Percentiles rank a stretch among this genome's conserved stretches.
Evolutionary conservation across 1,139 yeast genomes (phyloP).

Genomic region (Schwanniomyces etchellsii): DNA sequence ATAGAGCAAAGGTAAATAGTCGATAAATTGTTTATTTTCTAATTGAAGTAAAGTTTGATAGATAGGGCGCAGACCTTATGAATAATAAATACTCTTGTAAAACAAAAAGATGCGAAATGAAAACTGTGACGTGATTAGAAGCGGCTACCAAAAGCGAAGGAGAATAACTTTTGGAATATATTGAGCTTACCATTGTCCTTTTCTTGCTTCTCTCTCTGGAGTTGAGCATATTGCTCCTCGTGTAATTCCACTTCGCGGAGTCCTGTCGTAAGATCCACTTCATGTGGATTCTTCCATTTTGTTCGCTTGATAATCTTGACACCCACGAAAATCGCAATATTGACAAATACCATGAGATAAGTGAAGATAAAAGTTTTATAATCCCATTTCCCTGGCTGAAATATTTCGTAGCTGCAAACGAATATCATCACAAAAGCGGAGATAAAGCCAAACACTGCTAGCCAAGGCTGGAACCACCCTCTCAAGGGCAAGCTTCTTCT

Average conservation of each 20-base stretch:
- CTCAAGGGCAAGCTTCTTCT: slow-evolving; percentile 50
- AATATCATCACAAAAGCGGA: slow-evolving; percentile 48
- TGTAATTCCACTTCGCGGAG: slow-evolving; percentile 41
- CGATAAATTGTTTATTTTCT: too few species aligned
- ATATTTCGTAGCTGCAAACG: slow-evolving; percentile 62
- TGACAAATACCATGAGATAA: slow-evolving; percentile 64
- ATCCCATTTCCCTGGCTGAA: slow-evolving; percentile 60
- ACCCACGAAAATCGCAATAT: slow-evolving; percentile 47
- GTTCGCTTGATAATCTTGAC: slow-evolving; percentile 56
- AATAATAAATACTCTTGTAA: too few species aligned
- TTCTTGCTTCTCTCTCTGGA: slow-evolving; percentile 7
- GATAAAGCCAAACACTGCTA: slow-evolving; percentile 27
- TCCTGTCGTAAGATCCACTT: slow-evolving; percentile 39
- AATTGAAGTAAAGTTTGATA: too few species aligned
- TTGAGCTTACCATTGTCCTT: slow-evolving; percentile 5
- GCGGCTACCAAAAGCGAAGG: slow-evolving; percentile 20
- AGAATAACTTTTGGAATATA: slow-evolving; percentile 7
- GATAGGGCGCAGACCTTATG: too few species aligned
- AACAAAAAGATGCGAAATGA: too few species aligned
- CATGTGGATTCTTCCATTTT: slow-evolving; percentile 42
- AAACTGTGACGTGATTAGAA: too few species aligned
- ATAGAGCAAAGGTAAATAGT: too few species aligned
- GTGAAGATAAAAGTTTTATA: slow-evolving; percentile 56
- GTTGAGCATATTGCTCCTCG: slow-evolving; percentile 24
- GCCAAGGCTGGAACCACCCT: slow-evolving; percentile 40